Percentiles rank a stretch among this genome's conserved stretches.
Evolutionary conservation across 805 yeast genomes (phyloP).

Genomic region (Saturnispora mendoncae): DNA sequence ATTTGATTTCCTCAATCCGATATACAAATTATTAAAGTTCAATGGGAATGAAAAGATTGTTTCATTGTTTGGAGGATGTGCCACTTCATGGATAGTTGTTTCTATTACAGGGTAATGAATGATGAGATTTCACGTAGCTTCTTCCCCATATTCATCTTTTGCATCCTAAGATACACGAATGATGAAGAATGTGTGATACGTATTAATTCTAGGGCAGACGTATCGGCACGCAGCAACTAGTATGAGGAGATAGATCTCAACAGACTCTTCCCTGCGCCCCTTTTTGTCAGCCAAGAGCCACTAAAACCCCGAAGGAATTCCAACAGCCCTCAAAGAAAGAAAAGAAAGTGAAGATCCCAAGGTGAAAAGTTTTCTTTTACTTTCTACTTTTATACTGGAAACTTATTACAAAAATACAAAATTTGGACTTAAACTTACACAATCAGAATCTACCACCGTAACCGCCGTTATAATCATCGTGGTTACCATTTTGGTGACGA

Average conservation of each 20-base stretch:
- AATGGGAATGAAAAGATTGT: conserved; percentile 19
- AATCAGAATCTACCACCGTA: conserved; percentile 10
- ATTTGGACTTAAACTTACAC: not conserved
- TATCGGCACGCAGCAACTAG: conserved; percentile 31
- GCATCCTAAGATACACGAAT: conserved; percentile 32
- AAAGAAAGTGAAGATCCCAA: not conserved
- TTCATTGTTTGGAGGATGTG: conserved; percentile 52
- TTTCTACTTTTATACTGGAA: conserved; percentile 1
- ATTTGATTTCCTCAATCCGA: conserved; percentile 29
- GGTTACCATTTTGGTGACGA: not conserved
- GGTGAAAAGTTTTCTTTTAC: not conserved
- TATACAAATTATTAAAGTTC: conserved; percentile 19
- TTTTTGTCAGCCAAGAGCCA: conserved; percentile 7
- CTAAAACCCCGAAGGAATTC: not conserved
- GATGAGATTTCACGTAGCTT: conserved; percentile 54
- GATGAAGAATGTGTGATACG: conserved; percentile 77
- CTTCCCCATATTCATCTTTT: conserved; percentile 76
- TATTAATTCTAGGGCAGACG: conserved; percentile 55
- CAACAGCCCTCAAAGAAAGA: not conserved
- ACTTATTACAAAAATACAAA: conserved; percentile 1
- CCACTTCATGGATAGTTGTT: conserved; percentile 49
- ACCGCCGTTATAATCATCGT: conserved; percentile 8
- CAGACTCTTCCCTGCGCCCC: conserved; percentile 6
- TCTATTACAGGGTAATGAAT: not conserved
- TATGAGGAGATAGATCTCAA: not conserved